Evolutionary conservation across 768 basidiomycete species (phyloP), one percentile per base, ranked within the genome.

Genomic region (Lentinula guzmanii): DNA sequence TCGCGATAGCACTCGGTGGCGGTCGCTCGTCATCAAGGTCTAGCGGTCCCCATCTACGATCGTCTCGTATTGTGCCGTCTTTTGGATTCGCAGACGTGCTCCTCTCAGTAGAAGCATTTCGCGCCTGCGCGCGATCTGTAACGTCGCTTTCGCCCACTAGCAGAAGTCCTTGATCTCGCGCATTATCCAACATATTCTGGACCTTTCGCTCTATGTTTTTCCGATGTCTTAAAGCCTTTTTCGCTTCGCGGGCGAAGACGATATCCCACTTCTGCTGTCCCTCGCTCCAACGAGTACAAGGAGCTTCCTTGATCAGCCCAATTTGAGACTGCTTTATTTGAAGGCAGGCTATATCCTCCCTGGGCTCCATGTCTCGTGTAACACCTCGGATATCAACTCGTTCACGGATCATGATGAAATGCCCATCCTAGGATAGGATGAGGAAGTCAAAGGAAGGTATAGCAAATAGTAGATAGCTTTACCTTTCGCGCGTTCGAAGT

Each of bases 301-400:
- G 86, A 0, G 75, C 83, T 71, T 92, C 91, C 69, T 89, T 91
- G 70, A 93, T 84, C 37, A 88, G 70, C 0, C 90, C 90, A 42
- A 92, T 79, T 62, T 89, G 76, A 11, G 77, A 75, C 0, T 80
- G 73, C 0, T 79, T 77, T 43, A 92, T 69, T 9, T 76, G 69
- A 45, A 92, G 73, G 0, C 80, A 83, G 5, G 73, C 68, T 5
- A 93, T 73, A 7, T 86, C 79, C 9, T 77, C 75, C 46, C 72
- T 70, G 0, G 83, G 75, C 65, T 93, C 91, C 78, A 93, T 83
- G 0, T 82, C 76, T 35, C 91, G 79, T 5, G 82, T 72, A 6
- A 72, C 68, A 0, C 91, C 91, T 33, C 77, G 72, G 4, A 84
- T 78, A 62, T 87, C 79, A 16, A 93, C 86, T 15, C 92, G 80